phyloP scores from a whole-genome alignment of 2,329 filamentous ascomycete species.

The Penicillium sp. region DNA sequence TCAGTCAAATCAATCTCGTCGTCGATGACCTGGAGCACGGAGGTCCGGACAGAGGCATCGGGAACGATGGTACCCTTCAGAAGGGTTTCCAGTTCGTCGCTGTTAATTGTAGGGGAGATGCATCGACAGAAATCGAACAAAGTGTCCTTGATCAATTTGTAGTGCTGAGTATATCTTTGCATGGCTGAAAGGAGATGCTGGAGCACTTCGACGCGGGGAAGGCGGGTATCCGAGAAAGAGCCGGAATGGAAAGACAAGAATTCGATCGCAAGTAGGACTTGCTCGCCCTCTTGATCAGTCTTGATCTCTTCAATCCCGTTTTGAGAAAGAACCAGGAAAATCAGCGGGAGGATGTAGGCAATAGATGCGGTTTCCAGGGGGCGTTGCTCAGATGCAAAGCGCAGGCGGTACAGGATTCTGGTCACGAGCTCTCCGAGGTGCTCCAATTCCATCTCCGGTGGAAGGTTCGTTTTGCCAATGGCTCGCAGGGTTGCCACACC shows the following conservation, averaged over 20 bases:
- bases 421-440: slow-evolving; percentile 78
- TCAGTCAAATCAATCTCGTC: slow-evolving; percentile 90
- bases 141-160: slow-evolving; percentile 91
- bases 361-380: slow-evolving; percentile 86
- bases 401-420: slow-evolving; percentile 81
- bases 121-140: slow-evolving; percentile 81
- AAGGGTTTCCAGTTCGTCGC: slow-evolving; percentile 71
- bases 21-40: slow-evolving; percentile 84
- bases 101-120: slow-evolving; percentile 74
- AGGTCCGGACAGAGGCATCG: slow-evolving; percentile 74
- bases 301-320: slow-evolving; percentile 67
- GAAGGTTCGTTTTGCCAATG: slow-evolving; percentile 68
- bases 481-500: slow-evolving; percentile 83
- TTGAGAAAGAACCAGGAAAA: slow-evolving; percentile 73
- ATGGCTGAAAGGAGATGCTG: slow-evolving; percentile 72
- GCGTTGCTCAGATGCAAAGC: slow-evolving; percentile 88
- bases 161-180: slow-evolving; percentile 87
- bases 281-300: slow-evolving; percentile 78
- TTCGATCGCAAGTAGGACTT: slow-evolving; percentile 84
- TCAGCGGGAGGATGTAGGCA: slow-evolving; percentile 79
- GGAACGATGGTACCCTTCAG: slow-evolving; percentile 74
- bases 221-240: slow-evolving; percentile 66
- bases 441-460: slow-evolving; percentile 71
- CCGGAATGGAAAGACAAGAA: slow-evolving; percentile 85
- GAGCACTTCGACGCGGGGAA: slow-evolving; percentile 74